Conservation (phyloP, 768 basidiomycete species). For the Tricholoma saponaceum region DNA sequence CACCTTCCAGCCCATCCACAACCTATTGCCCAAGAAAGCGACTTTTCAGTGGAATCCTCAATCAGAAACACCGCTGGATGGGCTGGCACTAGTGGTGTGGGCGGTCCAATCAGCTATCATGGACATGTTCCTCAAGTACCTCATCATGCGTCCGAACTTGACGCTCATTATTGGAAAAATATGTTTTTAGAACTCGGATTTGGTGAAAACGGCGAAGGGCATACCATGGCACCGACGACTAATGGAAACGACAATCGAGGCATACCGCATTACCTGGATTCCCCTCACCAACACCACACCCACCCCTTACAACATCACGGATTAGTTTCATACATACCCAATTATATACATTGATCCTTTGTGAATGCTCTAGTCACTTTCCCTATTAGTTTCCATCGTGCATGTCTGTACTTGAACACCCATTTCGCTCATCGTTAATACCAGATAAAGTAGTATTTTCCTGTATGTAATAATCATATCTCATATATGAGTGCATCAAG, state of each 20-base stretch:
- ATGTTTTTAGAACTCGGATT: slow-evolving; percentile 77
- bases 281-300: slow-evolving; percentile 16
- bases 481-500: too few relatives aligned
- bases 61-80: slow-evolving; percentile 5
- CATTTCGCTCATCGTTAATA: neutral
- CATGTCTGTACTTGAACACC: neutral
- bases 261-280: slow-evolving; percentile 24
- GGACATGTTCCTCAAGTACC: slow-evolving; percentile 33
- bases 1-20: slow-evolving; percentile 29
- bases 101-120: slow-evolving; percentile 21
- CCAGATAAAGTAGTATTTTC: neutral
- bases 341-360: slow-evolving; percentile 24
- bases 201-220: slow-evolving; percentile 41
- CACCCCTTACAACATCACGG: slow-evolving; percentile 21
- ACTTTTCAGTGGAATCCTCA: slow-evolving; percentile 12
- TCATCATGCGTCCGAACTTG: slow-evolving; percentile 50
- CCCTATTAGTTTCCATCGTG: neutral
- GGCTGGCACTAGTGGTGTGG: slow-evolving; percentile 1
- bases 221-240: slow-evolving; percentile 18
- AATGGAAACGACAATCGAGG: slow-evolving; percentile 16
- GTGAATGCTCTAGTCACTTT: neutral
- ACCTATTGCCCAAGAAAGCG: slow-evolving; percentile 14
- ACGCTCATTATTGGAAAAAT: slow-evolving; percentile 67
- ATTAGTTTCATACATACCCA: slow-evolving; percentile 25
- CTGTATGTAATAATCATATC: too few relatives aligned